A percentile compares a stretch with the other conserved stretches of the same genome.
Conservation (phyloP, 495 filamentous ascomycete genomes). For the Tuber magnatum region DNA sequence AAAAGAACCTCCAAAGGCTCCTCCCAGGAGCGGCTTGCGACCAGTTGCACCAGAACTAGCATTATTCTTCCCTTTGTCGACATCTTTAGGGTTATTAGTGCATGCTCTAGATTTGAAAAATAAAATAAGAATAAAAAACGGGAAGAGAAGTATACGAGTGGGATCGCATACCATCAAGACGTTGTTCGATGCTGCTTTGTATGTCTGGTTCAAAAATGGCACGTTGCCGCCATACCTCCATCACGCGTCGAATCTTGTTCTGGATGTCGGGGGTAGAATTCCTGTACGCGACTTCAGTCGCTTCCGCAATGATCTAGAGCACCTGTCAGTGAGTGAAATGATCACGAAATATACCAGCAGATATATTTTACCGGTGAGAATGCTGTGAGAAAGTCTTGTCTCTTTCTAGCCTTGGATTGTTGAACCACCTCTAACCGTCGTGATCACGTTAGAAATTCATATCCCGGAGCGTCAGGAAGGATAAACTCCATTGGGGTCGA, state of each 20-base stretch:
- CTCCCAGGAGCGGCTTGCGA: conserved; percentile 37
- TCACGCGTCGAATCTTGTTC: conserved; percentile 74
- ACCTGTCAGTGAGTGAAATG: background rate
- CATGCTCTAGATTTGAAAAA: background rate
- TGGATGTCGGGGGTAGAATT: conserved; percentile 76
- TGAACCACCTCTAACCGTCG: conserved; percentile 74
- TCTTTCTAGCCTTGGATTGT: conserved; percentile 81
- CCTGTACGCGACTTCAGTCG: conserved; percentile 74
- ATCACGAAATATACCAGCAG: conserved; percentile 4
- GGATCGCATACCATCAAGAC: conserved; percentile 59
- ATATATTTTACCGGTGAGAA: conserved; percentile 62
- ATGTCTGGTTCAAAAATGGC: conserved; percentile 74
- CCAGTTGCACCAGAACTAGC: conserved; percentile 52
- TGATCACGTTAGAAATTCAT: conserved; percentile 7
- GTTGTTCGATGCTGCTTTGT: conserved; percentile 66
- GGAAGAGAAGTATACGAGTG: background rate
- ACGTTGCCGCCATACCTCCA: conserved; percentile 88
- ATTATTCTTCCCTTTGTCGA: conserved; percentile 64
- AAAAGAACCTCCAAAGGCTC: conserved; percentile 40
- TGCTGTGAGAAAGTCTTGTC: conserved; percentile 83
- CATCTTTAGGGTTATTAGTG: conserved; percentile 49
- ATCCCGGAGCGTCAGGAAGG: conserved; percentile 6
- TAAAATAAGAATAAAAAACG: background rate
- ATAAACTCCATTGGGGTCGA: conserved; percentile 25
- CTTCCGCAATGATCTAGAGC: conserved; percentile 70